Percentiles rank a stretch among this genome's conserved stretches.
Conservation (phyloP, 2,329 filamentous ascomycete species). For the Xylaria sp. region DNA sequence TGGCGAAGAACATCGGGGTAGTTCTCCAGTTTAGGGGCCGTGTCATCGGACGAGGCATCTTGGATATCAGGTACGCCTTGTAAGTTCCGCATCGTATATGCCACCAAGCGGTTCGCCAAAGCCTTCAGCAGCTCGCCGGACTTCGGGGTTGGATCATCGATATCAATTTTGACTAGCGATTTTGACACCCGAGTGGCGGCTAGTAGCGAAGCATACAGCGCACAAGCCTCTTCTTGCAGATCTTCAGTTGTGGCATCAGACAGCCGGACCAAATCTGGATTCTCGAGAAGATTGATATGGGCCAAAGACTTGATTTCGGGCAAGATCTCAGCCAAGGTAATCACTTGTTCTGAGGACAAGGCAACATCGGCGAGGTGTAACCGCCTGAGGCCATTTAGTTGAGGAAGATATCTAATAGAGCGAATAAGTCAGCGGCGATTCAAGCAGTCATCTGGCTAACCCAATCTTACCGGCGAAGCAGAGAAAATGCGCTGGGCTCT, state of each 20-base stretch:
- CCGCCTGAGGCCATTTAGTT: conserved; percentile 70
- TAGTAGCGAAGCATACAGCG: conserved; percentile 85
- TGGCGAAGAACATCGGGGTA: conserved; percentile 81
- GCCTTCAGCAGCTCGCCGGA: conserved; percentile 90
- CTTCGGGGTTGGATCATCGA: conserved; percentile 75
- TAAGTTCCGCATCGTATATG: conserved; percentile 88
- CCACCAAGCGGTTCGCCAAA: conserved; percentile 88
- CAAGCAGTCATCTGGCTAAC: neutral
- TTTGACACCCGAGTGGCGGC: conserved; percentile 79
- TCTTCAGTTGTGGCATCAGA: conserved; percentile 72
- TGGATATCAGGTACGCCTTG: conserved; percentile 59
- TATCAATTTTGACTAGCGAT: conserved; percentile 82
- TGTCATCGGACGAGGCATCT: conserved; percentile 31
- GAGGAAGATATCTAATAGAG: conserved; percentile 63
- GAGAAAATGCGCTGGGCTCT: conserved; percentile 65
- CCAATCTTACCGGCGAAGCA: conserved; percentile 63
- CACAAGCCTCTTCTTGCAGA: conserved; percentile 86
- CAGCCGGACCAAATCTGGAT: conserved; percentile 64
- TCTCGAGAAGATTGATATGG: conserved; percentile 82
- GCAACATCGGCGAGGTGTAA: conserved; percentile 82
- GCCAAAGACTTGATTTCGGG: conserved; percentile 77
- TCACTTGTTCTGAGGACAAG: conserved; percentile 80
- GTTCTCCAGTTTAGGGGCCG: conserved; percentile 34
- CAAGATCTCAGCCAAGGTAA: conserved; percentile 82
- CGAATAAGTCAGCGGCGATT: conserved; percentile 15